Evolutionary conservation across 2,329 filamentous ascomycete genomes (phyloP), one percentile per base, ranked within the genome.

Genomic region (Epichloe aotearoae): DNA sequence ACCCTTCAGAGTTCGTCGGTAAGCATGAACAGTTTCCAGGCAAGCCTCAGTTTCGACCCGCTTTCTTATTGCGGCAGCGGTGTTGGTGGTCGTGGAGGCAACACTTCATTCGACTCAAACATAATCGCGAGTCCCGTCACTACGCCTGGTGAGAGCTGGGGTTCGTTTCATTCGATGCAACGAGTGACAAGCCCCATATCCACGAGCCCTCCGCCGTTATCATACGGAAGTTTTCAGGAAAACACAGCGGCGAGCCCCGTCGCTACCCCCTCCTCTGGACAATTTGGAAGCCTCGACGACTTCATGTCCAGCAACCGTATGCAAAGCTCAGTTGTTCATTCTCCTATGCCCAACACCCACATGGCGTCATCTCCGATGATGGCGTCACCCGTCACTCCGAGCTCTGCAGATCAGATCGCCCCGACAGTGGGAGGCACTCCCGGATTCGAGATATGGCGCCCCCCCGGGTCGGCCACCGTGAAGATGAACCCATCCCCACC

Each of bases 391-490:
- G 59, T 58, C 40, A 23, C 56, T n/a, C 44, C 55, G 19, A 46
- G 23, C 20, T 54, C 59, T 17, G 52, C 41, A 56, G 10, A 46
- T 3, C 54, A 58, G n/a, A 46, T 53, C 33, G 46, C 57, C 4
- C 54, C 56, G 23, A 56, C 54, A 6, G 55, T 61, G 5, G 58
- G 62, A n/a, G 64, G 64, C 34, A 68, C 65, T 4, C 65, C 66
- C 39, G 65, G 66, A 15, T 68, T 68, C 51, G 61, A 64, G 23
- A 67, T 68, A 39, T 68, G 66, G 66, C 63, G 65, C 43, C 62
- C 65, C 20, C 20, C 64, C 15, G 59, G 58, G 20, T 54, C 60
- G n/a, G 62, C 55, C 50, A 58, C 47, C 17, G 23, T 50, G 43
- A 59, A 56, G 45, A 55, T 56, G 40, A 62, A 64, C 37, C 58